phyloP scores from a whole-genome alignment of 2,329 filamentous ascomycete genomes.

The Alternaria tenuissima region DNA sequence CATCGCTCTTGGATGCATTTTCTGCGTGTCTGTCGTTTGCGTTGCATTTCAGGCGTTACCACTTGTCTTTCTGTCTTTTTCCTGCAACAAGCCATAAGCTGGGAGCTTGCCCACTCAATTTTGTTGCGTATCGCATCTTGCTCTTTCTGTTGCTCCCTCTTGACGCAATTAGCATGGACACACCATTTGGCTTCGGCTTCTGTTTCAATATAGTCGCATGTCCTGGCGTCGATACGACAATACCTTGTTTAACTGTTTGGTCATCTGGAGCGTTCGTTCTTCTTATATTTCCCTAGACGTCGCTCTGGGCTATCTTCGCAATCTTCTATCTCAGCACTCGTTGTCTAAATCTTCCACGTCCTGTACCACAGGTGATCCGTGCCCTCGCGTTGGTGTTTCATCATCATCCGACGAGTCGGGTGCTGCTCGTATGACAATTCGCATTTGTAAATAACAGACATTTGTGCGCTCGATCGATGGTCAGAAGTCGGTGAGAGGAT shows the following conservation, averaged over 20 bases:
- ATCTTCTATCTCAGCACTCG: neutral
- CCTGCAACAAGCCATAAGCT: neutral
- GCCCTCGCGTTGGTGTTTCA: constrained; percentile 21
- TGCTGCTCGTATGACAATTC: neutral
- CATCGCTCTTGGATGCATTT: neutral
- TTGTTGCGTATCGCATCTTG: neutral
- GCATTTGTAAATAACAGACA: neutral
- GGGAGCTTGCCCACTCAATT: neutral
- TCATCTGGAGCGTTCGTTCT: neutral
- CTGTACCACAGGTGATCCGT: constrained; percentile 13
- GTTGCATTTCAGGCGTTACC: constrained; percentile 9
- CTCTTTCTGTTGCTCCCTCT: neutral
- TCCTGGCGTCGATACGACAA: neutral
- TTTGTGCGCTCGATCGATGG: neutral
- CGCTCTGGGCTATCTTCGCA: neutral
- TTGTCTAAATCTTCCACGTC: neutral
- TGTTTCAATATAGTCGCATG: neutral
- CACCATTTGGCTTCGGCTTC: neutral
- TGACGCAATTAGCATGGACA: neutral
- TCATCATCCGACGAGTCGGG: neutral
- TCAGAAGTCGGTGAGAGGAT: neutral
- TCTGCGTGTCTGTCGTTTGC: constrained; percentile 2
- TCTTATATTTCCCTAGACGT: neutral
- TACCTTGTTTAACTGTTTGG: neutral
- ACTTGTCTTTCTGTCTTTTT: constrained; percentile 8